Evolutionary conservation across 345 rosid genomes (phyloP), one percentile per base, ranked within the genome.

Genomic region (Camelina neglecta): DNA sequence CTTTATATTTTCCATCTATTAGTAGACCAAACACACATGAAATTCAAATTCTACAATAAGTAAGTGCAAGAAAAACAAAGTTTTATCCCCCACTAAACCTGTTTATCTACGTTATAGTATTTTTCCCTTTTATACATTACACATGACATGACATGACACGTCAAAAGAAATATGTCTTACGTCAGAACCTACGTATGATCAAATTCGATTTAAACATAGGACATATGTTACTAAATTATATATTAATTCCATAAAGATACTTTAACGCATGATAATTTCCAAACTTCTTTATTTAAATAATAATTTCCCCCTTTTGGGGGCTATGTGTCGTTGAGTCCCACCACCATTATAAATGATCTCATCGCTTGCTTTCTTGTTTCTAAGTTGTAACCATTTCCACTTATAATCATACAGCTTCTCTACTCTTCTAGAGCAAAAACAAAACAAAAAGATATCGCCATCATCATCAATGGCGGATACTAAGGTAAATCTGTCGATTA

Each of bases 401-500:
- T 86, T 79, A 81, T 83, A 81, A 89, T 59, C 86, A 56, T 48
- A 74, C 58, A 67, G 71, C 71, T 62, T 55, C 74, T 33, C 61
- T 38, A 45, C 47, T 41, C 21, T 60, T 26, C 69, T 49, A 60
- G 42, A 53, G 35, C 16, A 67, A 49, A 41, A 63, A 67, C 39
- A 41, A 56, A 29, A 29, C 11, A 68, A 41, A 33, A 76, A 55
- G 13, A 24, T 23, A 77, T 36, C 66, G 41, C 10, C 35, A 38
- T n/a, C 39, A 35, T 45, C 54, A 49, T 76, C 60, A 64, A 84
- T 85, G 90, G 79, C 83, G 18, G 89, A 84, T 12, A 81, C 73
- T 39, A 85, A 77, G 65, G 74, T 95, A 89, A 88, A 91, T 80
- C 84, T 95, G 2, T 95, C 97, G 41, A 86, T 95, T 55, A 92